These are phyloP conservation scores for Fusarium begoniae DNA, from an alignment of 2,329 filamentous ascomycete genomes.

Conservation along the genomic window DNA sequence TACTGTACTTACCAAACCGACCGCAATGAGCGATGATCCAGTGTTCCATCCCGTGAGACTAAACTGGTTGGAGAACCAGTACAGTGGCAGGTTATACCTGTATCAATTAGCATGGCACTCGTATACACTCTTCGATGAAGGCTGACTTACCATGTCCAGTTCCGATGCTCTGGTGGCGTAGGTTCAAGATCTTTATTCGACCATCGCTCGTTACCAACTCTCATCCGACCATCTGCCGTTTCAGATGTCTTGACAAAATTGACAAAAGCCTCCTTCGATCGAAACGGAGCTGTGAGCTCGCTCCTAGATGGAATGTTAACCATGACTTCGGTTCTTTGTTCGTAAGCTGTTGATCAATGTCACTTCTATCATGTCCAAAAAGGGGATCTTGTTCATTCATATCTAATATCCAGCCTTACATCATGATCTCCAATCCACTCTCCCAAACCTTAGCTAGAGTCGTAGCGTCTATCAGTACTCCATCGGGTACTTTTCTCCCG, in stretches of 20 bases:
- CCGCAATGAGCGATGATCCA: background rate
- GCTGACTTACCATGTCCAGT: background rate
- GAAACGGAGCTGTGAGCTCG: background rate
- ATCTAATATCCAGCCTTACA: background rate
- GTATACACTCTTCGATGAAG: too few species aligned
- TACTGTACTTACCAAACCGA: background rate
- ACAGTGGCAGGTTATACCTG: background rate
- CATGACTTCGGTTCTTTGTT: background rate
- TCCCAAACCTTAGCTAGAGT: background rate
- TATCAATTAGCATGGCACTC: accelerated
- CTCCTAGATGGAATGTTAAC: background rate
- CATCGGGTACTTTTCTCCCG: background rate
- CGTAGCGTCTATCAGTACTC: background rate
- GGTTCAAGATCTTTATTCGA: background rate
- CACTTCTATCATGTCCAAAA: too few species aligned
- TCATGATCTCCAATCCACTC: background rate
- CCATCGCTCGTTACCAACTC: background rate
- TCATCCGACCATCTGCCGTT: background rate
- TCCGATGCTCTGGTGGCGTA: background rate
- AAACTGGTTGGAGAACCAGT: background rate
- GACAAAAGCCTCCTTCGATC: background rate
- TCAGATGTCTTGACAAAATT: background rate
- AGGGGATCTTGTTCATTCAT: background rate
- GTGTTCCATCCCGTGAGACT: background rate
- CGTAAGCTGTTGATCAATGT: too few species aligned